Conservation (phyloP, 1,284 basidiomycete species). For the Tetrapyrgos nigripes region DNA sequence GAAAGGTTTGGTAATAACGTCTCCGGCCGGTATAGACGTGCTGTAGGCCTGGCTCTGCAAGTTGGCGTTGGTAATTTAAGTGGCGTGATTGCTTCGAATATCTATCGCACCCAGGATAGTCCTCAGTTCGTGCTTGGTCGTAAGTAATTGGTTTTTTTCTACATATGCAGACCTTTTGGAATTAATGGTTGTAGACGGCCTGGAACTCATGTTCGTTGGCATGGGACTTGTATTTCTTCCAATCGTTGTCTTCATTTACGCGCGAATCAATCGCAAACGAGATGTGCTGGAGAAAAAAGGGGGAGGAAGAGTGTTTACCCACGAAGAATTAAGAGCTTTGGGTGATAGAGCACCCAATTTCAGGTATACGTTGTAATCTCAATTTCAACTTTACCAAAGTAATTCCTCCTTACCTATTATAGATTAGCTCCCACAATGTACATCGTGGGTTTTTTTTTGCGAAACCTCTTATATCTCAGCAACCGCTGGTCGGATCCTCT, state of each 20-base stretch:
- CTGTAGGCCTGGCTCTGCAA: constrained; percentile 64
- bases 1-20: constrained; percentile 69
- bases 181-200: constrained; percentile 53
- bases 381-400: too few species aligned
- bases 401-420: too few species aligned
- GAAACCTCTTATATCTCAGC: too few species aligned
- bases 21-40: constrained; percentile 71
- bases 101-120: constrained; percentile 62
- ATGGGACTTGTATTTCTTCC: constrained; percentile 64
- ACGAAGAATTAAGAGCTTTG: constrained; percentile 51
- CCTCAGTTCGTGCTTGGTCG: constrained; percentile 69
- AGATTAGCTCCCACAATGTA: too few species aligned
- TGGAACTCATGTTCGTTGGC: constrained; percentile 72
- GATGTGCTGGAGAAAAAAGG: constrained; percentile 40
- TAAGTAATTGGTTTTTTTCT: constrained; percentile 34
- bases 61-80: constrained; percentile 65
- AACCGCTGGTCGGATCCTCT: too few species aligned
- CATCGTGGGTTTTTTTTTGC: too few species aligned
- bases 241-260: constrained; percentile 55
- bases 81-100: constrained; percentile 62
- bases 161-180: background rate
- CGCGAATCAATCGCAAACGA: constrained; percentile 56
- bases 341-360: constrained; percentile 73
- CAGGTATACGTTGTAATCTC: constrained; percentile 65
- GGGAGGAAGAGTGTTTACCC: constrained; percentile 39